Evolutionary conservation across 2,329 filamentous ascomycete species (phyloP), one percentile per base, ranked within the genome.

Genomic region (Penicillium sp.): DNA sequence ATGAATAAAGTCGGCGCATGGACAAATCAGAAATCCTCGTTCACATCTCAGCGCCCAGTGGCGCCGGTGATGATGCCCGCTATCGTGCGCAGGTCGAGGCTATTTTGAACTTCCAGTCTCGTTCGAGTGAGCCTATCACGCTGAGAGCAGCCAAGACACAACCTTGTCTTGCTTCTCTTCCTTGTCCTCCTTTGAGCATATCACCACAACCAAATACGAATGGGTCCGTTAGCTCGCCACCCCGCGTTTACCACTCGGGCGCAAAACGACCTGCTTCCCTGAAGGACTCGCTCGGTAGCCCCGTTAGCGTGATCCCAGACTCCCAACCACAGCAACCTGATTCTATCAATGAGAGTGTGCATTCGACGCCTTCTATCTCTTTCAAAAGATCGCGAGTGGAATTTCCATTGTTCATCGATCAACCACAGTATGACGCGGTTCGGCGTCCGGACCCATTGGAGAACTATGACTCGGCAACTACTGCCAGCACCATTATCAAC

Each of bases 41-140:
- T 53, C 79, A 80, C 67, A 70, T 81, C 64, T 71, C 76, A 55
- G 78, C 78, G 19, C 73, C 76, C 31, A 75, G 76, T 65, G 71
- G 69, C 55, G 67, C 65, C 41, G 67, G 64, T 50, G 75, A 81
- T 62, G 78, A 81, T 68, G 71, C 70, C 35, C 72, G 70, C 57
- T 79, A 80, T 67, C 71, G 71, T 41, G 70, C 75, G 13, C 76
- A 79, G 38, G 76, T 78, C 47, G 70, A 71, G 55, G 74, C 77
- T 8, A 75, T 76, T 55, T 62, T 77, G 50, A 69, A 67, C 44
- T 79, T 79, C 52, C 70, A 75, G 45, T 58, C 72, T 21, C 65
- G 62, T 60, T 74, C 74, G 44, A 69, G 68, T 56, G 71, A 70
- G 30, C 50, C 61, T 53, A 67, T 67, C 59, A 60, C 63, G 51